A percentile compares a stretch with the other conserved stretches of the same genome.
These are phyloP conservation scores for Curvularia eragrostidis DNA, from an alignment of 2,329 filamentous ascomycete species.

Conservation along the genomic window DNA sequence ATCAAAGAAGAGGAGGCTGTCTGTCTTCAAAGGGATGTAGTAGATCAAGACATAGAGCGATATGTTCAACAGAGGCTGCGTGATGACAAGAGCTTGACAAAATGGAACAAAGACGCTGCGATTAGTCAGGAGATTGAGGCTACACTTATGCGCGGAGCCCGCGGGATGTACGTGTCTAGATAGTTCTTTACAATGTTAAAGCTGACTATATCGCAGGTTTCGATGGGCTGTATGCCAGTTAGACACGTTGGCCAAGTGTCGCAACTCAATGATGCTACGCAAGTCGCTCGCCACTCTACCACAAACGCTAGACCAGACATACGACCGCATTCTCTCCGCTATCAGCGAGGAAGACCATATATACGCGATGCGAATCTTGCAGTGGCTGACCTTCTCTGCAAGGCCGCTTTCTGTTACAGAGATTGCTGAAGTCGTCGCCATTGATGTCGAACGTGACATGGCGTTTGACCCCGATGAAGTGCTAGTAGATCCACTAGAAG, in stretches of 20 bases:
- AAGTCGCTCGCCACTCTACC: slow-evolving; percentile 31
- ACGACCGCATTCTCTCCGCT: slow-evolving; percentile 34
- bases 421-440: slow-evolving; percentile 35
- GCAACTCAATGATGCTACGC: slow-evolving; percentile 26
- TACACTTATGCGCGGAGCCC: slow-evolving; percentile 30
- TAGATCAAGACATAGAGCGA: slow-evolving; percentile 39
- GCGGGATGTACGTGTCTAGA: slow-evolving; percentile 30
- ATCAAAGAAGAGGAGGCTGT: slow-evolving; percentile 23
- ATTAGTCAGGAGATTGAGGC: slow-evolving; percentile 38
- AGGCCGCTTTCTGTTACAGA: slow-evolving; percentile 32
- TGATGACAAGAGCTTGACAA: slow-evolving; percentile 34
- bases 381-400: slow-evolving; percentile 34
- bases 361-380: slow-evolving; percentile 33
- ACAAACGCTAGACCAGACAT: slow-evolving; percentile 36
- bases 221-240: slow-evolving; percentile 39
- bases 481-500: slow-evolving; percentile 44
- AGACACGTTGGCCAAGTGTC: slow-evolving; percentile 27
- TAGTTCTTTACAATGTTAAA: not conserved
- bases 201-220: slow-evolving; percentile 31
- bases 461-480: slow-evolving; percentile 46
- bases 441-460: slow-evolving; percentile 32
- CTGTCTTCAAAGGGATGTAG: slow-evolving; percentile 31
- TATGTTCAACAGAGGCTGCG: slow-evolving; percentile 45
- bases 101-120: slow-evolving; percentile 34
- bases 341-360: slow-evolving; percentile 25